Conservation (phyloP, 495 filamentous ascomycete species). For the Trichoderma orchidacearum region DNA sequence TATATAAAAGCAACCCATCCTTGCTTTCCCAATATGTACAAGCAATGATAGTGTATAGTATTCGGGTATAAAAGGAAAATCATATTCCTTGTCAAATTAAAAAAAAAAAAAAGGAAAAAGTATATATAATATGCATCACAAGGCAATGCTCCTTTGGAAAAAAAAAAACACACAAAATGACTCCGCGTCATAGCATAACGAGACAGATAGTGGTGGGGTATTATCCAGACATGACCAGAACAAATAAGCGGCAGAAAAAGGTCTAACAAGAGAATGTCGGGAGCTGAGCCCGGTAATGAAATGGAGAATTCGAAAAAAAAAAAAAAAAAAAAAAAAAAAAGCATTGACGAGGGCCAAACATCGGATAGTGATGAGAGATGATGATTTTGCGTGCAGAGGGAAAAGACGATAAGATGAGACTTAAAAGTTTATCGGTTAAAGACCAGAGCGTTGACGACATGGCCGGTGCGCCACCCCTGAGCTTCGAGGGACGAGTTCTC, state of each 20-base stretch:
- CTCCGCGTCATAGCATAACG: background rate
- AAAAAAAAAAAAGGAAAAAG: background rate
- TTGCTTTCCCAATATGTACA: background rate
- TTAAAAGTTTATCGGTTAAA: constrained; percentile 31
- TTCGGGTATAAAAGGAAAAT: background rate
- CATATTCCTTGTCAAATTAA: background rate
- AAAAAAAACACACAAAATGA: background rate
- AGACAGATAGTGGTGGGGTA: background rate
- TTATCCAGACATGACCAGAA: constrained; percentile 3
- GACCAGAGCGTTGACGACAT: constrained; percentile 71
- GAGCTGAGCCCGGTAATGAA: too few species aligned
- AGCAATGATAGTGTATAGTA: background rate
- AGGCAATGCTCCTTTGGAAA: background rate
- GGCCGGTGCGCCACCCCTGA: constrained; percentile 64
- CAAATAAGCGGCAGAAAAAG: too few species aligned
- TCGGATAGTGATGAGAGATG: background rate
- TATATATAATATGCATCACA: background rate
- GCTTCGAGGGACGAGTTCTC: constrained; percentile 46
- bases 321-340: background rate
- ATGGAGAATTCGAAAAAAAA: too few species aligned
- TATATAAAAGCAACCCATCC: background rate
- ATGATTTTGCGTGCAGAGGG: background rate
- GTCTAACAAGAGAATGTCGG: background rate
- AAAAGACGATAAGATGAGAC: background rate
- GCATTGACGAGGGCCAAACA: background rate